Percentiles rank a stretch among this genome's conserved stretches.
These are phyloP conservation scores for Toxicodendron radicans DNA, from an alignment of 345 rosid genomes.

Conservation along the genomic window DNA sequence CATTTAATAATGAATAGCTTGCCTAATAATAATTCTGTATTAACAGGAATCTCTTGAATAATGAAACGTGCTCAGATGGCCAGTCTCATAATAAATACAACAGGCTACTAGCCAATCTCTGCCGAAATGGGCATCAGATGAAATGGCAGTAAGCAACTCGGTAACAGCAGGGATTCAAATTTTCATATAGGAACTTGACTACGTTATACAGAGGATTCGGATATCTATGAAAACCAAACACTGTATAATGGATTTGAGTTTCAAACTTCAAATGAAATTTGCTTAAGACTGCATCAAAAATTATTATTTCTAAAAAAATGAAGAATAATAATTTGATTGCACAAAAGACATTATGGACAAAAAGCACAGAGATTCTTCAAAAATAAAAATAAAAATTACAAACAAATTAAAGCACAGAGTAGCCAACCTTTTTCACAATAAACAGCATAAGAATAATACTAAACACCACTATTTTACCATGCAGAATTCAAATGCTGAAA, in stretches of 20 bases:
- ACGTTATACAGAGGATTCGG: background rate
- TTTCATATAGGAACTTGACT: background rate
- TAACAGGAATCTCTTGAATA: background rate
- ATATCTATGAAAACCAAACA: background rate
- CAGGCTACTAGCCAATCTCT: background rate
- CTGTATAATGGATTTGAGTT: background rate
- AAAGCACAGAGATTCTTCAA: background rate
- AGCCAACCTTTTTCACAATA: background rate
- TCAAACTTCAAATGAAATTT: background rate
- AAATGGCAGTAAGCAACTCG: background rate
- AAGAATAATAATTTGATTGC: background rate
- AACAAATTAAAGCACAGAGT: background rate
- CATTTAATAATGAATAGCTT: background rate
- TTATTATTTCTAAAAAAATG: background rate
- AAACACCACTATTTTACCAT: background rate
- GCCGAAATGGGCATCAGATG: background rate
- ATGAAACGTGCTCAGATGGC: background rate
- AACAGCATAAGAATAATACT: background rate
- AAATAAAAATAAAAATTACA: background rate
- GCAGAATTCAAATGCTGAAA: background rate
- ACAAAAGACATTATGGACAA: no score
- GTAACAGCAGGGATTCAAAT: background rate
- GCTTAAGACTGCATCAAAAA: background rate
- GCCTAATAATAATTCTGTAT: background rate
- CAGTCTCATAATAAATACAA: background rate